A percentile compares a stretch with the other conserved stretches of the same genome.
Evolutionary conservation across 2,329 filamentous ascomycete species (phyloP).

Genomic region (Huntiella moniliformis): DNA sequence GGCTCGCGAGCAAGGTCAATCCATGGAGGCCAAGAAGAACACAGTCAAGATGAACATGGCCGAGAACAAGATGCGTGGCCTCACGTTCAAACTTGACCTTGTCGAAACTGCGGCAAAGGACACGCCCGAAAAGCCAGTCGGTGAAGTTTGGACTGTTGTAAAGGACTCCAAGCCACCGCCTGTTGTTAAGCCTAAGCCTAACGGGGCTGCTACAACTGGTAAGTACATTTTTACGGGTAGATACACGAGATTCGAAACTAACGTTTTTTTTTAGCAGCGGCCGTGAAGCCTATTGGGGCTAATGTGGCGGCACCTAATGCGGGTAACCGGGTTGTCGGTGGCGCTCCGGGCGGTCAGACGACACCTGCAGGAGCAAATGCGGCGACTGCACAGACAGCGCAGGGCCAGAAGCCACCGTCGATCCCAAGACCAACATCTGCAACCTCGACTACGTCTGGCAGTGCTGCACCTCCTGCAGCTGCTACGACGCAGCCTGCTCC

Average conservation of each 20-base stretch:
- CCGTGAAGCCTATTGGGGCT: no score
- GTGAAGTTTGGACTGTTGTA: slow-evolving; percentile 52
- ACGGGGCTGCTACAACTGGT: background rate
- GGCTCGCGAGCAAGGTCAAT: slow-evolving; percentile 44
- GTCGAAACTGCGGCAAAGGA: slow-evolving; percentile 69
- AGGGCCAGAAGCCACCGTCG: no score
- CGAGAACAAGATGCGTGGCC: slow-evolving; percentile 46
- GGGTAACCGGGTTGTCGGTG: no score
- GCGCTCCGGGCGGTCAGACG: no score
- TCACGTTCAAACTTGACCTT: slow-evolving; percentile 54
- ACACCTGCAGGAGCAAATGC: no score
- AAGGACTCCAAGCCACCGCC: slow-evolving; percentile 12
- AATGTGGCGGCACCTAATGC: no score
- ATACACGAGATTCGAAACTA: background rate
- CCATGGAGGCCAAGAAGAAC: slow-evolving; percentile 57
- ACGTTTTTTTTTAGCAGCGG: no score
- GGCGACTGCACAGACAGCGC: no score
- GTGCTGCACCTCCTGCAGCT: background rate
- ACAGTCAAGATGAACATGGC: slow-evolving; percentile 61
- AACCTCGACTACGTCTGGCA: background rate
- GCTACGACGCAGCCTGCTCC: background rate
- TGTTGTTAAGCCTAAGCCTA: slow-evolving; percentile 6
- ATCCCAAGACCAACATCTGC: no score
- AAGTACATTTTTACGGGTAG: background rate
- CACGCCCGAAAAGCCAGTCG: slow-evolving; percentile 66